phyloP scores from a whole-genome alignment of 768 basidiomycete genomes.

The Rhodotorula kratochvilovae region DNA sequence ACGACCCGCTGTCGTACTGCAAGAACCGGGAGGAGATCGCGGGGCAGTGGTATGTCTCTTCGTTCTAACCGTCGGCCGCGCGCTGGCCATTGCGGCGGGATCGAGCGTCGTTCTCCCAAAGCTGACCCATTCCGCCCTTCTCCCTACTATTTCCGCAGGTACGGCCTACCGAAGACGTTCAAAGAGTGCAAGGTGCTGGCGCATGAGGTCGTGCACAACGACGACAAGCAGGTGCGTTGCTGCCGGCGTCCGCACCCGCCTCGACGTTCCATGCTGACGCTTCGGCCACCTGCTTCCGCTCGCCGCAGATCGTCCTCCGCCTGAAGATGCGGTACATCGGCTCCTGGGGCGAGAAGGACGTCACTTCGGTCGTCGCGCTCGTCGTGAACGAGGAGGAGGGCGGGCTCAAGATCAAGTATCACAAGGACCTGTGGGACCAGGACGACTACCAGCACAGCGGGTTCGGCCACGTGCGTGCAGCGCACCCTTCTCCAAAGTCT shows the following conservation, averaged over 20 bases:
- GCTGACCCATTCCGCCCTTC: too few relatives aligned
- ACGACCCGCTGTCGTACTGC: slow-evolving; percentile 12
- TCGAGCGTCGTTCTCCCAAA: too few relatives aligned
- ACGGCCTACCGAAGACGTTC: slow-evolving; percentile 3
- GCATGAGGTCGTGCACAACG: slow-evolving; percentile 3
- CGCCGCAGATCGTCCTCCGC: background rate
- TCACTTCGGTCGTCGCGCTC: background rate
- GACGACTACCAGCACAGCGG: slow-evolving; percentile 10
- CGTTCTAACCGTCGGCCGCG: background rate
- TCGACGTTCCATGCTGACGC: too few relatives aligned
- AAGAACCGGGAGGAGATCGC: background rate
- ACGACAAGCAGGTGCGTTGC: background rate
- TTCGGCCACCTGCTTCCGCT: background rate
- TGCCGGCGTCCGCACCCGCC: too few relatives aligned
- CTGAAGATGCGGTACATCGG: slow-evolving; percentile 1
- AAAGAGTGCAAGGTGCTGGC: background rate
- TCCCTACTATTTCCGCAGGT: background rate
- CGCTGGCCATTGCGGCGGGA: too few relatives aligned
- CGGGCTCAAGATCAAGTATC: slow-evolving; percentile 9
- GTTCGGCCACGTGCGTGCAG: background rate
- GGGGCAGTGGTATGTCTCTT: slow-evolving; percentile 1
- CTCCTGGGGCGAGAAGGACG: background rate
- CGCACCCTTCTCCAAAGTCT: too few relatives aligned
- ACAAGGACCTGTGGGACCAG: slow-evolving; percentile 4
- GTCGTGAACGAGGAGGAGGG: background rate